Base-by-base conservation (phyloP, 495 filamentous ascomycete genomes). In the Lepidopterella palustris region DNA sequence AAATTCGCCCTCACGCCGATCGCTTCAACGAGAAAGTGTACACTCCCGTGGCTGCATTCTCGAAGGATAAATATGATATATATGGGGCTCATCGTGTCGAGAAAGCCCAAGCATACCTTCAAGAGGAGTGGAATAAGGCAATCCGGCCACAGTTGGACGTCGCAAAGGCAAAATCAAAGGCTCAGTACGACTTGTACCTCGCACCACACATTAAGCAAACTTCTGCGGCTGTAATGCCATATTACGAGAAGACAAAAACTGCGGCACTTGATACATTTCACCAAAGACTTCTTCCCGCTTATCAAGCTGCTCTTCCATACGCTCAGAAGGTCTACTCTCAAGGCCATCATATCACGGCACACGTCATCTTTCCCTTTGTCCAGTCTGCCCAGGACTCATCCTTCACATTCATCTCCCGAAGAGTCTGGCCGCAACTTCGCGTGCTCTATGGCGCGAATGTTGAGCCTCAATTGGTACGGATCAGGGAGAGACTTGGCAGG, bases 381-480 rank as follows among this genome's bases (percentile, higher is more conserved):
- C 80, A 80, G 49, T 86, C 80, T 74, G 83, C 82, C 3, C 89
- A 85, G 82, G 79, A 82, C 13, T 83, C 82, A 28, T 80, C 78
- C 1, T 79, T 80, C 49, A 71, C 79, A n/a, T 88, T 95, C 64
- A 74, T 89, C 11, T 83, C 87, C 51, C 78, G 82, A 45, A 87
- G 81, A 1, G 66, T 96, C 11, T 93, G 87, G 87, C 91, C 91
- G 6, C 84, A 84, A 64, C 23, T 97, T 5, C 80, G 85, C 26
- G 80, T 89, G 24, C 73, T 96, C 10, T 97, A 96, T 64, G 85
- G 85, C 29, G 83, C 93, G 68, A 93, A 92, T 63, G 92, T 99
- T 6, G 91, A 97, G 73, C 95, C 95, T 10, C 93, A 99, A 70
- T 79, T 99, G 0, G 82, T 93, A 50, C 87, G 90, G 62, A 97